A percentile compares a stretch with the other conserved stretches of the same genome.
These are phyloP conservation scores for Cladorrhinum samala DNA, from an alignment of 495 filamentous ascomycete genomes.

Conservation along the genomic window DNA sequence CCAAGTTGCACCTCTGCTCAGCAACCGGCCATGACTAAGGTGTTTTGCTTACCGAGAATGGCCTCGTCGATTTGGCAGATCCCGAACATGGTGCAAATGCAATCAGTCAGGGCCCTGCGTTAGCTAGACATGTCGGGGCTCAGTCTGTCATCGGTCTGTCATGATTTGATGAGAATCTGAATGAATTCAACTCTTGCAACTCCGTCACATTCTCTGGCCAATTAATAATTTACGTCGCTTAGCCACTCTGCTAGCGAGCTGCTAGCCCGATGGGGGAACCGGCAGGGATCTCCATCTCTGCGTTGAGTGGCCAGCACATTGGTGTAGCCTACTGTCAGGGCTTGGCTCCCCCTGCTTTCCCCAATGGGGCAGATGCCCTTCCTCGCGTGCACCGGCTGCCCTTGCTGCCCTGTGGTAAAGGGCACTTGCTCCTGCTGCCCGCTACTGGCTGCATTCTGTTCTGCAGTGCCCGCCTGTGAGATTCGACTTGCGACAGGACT, in stretches of 20 bases:
- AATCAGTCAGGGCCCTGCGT: neutral
- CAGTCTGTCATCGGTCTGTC: too few species aligned
- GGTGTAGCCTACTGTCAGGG: conserved; percentile 11
- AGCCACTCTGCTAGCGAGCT: neutral
- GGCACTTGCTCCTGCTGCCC: too few species aligned
- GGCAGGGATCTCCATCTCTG: neutral
- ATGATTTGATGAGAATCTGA: too few species aligned
- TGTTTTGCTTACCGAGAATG: neutral
- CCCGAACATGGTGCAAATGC: neutral
- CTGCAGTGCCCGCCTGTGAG: too few species aligned
- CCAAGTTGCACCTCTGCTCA: neutral
- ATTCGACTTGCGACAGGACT: too few species aligned
- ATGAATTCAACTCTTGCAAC: too few species aligned
- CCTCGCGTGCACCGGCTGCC: neutral
- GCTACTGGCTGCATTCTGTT: neutral
- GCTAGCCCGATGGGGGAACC: conserved; percentile 6
- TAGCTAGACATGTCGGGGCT: too few species aligned
- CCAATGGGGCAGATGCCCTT: conserved; percentile 18
- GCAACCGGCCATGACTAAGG: neutral
- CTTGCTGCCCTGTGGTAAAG: neutral
- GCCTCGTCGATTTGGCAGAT: neutral
- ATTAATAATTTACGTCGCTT: neutral
- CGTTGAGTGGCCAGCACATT: conserved; percentile 11
- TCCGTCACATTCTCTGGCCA: too few species aligned
- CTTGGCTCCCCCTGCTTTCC: conserved; percentile 17